Base-by-base conservation (phyloP, 2,329 filamentous ascomycete species). In the Aspergillus quadricinctus region DNA sequence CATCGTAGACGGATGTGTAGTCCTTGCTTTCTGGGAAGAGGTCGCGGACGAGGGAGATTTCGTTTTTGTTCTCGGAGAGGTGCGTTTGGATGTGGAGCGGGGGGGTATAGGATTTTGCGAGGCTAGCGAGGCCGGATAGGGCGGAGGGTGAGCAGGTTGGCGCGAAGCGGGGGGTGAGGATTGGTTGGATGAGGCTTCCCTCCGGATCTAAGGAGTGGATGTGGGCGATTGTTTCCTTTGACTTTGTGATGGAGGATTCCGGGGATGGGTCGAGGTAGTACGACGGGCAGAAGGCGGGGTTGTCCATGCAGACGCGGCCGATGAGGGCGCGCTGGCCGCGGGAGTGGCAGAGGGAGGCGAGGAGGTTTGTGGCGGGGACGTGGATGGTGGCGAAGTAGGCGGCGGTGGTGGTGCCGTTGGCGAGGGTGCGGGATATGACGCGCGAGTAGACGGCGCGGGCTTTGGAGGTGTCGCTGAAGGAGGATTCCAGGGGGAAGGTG, bases 251-350 rank as follows among this genome's bases (percentile, higher is more conserved):
- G 0, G 85, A 81, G 25, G 80, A 77, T 2, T 82, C 82, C 0
- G 85, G 74, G 17, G 82, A 85, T 56, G 83, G 82, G 70, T 99
- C 94, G 23, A 86, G 82, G 76, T 97, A 97, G 77, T 88, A 89
- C 1, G 83, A 81, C 0, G 92, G 92, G 40, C 85, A 87, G 4
- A 88, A 74, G 0, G 76, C 71, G 0, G 73, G 72, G 29, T 82
- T 81, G 72, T 97, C 91, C 94, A 99, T 97, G 78, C 92, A 97
- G n/a, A 95, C 90, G 43, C 94, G 83, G 31, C 94, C 94, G 43
- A 99, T 84, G 62, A 97, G 89, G 6, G 94, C 94, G 53, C 94
- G 82, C 75, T 99, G 94, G 48, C 94, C 94, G 27, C 84, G 78
- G 0, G 77, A 70, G n/a, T 90, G 80, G 68, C 93, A 97, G 19